Evolutionary conservation across 257 asterid genomes (phyloP).

Genomic region (Nicotiana sylvestris): DNA sequence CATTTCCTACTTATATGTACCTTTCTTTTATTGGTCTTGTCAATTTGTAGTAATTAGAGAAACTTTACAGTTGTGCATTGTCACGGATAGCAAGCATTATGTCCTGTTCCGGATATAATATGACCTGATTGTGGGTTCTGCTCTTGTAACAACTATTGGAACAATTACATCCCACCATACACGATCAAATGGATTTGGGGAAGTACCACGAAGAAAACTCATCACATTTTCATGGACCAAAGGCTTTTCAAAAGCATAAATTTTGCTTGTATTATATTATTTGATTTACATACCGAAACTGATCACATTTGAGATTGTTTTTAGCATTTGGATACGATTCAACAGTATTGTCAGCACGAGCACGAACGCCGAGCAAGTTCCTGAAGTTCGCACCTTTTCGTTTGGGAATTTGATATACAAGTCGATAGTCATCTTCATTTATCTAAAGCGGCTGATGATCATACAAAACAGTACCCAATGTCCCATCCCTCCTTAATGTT

Average conservation of each 20-base stretch:
- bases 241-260: background rate
- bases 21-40: constrained; percentile 44
- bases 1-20: constrained; percentile 51
- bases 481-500: constrained; percentile 51
- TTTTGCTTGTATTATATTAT: too few species aligned
- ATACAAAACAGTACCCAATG: constrained; percentile 54
- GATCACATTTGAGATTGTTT: too few species aligned
- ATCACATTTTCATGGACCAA: background rate
- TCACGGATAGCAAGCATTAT: constrained; percentile 45
- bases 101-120: constrained; percentile 53
- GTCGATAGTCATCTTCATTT: constrained; percentile 56
- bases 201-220: background rate
- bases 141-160: constrained; percentile 30
- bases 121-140: constrained; percentile 21
- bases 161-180: constrained; percentile 59
- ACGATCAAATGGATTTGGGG: constrained; percentile 25
- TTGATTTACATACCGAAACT: too few species aligned
- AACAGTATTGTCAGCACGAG: background rate
- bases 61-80: constrained; percentile 53
- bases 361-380: background rate
- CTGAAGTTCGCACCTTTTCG: background rate
- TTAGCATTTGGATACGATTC: background rate
- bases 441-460: constrained; percentile 64
- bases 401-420: constrained; percentile 58
- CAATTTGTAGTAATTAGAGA: constrained; percentile 46